Base-by-base conservation (phyloP, 371 early-diverging fungal species). In the Mucor indicus region DNA sequence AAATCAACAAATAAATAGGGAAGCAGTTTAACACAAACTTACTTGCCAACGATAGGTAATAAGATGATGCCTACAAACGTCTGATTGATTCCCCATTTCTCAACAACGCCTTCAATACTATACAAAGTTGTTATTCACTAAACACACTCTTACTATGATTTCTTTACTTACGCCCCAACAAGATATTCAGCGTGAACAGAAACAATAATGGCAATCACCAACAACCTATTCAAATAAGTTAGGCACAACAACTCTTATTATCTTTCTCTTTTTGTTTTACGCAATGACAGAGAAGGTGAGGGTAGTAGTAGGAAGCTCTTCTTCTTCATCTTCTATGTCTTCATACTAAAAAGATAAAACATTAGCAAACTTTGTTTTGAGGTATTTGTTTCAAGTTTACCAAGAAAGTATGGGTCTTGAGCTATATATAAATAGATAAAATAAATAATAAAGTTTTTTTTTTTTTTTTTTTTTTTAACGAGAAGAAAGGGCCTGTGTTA, bases 41-140 rank as follows among this genome's bases (percentile, higher is more conserved):
- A 68, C 72, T 75, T 75, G 46, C 93, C 90, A 19, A 92, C 91
- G 44, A 95, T 84, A 1, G 95, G 93, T 21, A 96, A 56, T 10
- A 96, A 63, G 44, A 96, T 86, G 22, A 96, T 63, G 61, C 93
- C 94, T 8, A 96, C 86, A 70, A 96, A 96, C 2, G 88, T 84
- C 20, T 87, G 71, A 46, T 75, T 81, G 13, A 92, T 69, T 7
- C 78, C 77, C 79, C 83, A 84, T 20, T 60, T 50, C 3, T 76
- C 60, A 2, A 86, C 79, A 30, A 89, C 69, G 8, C 89, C 92
- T 48, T 92, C 91, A 47, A 96, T 90, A 5, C 86, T 83, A 51
- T 16, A 16, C 22, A 2, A 37, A 36, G n/a, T 8, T n/a, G 8
- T 4, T 38, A 43, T 13, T 6, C 7, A 30, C 19, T 3, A 8